Conservation (phyloP, 441 rosid species). For the Adansonia grandidieri region DNA sequence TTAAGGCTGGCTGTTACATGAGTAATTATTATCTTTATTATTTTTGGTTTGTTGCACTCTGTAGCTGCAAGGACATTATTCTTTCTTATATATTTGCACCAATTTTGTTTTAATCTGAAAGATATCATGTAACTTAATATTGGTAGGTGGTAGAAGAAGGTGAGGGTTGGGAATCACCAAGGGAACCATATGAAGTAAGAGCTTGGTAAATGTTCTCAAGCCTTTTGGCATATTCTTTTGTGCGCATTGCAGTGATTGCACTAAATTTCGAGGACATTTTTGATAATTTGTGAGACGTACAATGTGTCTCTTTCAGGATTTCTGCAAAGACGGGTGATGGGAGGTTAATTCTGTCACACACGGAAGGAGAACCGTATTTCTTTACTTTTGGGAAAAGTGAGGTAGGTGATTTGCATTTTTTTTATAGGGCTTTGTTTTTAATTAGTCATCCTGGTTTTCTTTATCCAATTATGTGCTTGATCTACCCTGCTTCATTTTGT, state of each 20-base stretch:
- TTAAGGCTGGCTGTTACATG: background rate
- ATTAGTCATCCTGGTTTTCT: conserved; percentile 9
- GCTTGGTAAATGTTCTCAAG: conserved; percentile 59
- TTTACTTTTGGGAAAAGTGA: conserved; percentile 93
- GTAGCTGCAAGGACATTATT: background rate
- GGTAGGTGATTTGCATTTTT: conserved; percentile 50
- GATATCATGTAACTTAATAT: background rate
- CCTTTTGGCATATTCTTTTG: conserved; percentile 11
- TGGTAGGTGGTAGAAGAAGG: conserved; percentile 51
- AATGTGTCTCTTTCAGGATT: conserved; percentile 55
- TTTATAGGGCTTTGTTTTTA: background rate
- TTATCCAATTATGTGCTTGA: background rate
- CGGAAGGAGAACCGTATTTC: conserved; percentile 73
- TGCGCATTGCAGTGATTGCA: conserved; percentile 23
- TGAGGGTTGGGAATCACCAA: conserved; percentile 95
- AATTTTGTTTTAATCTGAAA: background rate
- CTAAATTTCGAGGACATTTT: conserved; percentile 19
- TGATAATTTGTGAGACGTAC: conserved; percentile 22
- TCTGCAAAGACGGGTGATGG: conserved; percentile 83
- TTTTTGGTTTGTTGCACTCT: background rate
- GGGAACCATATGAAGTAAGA: conserved; percentile 93
- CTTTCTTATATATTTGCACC: background rate
- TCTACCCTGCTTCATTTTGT: background rate
- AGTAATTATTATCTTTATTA: background rate
- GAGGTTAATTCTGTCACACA: conserved; percentile 53